Evolutionary conservation across 2,329 filamentous ascomycete species (phyloP).

Genomic region (Leptoxyphium fumago): DNA sequence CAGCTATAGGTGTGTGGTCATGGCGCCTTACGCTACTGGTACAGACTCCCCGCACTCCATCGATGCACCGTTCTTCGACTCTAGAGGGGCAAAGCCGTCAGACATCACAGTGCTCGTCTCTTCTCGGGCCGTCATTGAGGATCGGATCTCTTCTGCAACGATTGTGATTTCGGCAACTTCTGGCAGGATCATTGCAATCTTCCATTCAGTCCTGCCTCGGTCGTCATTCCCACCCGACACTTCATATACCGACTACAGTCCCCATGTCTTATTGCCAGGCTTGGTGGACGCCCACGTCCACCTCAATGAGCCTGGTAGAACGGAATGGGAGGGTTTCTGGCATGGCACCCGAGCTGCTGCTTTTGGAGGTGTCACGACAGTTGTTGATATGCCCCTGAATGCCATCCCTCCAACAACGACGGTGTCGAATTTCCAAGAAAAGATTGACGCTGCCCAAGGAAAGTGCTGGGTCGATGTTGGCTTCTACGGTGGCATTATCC

Average conservation of each 20-base stretch:
- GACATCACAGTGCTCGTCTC: conserved; percentile 65
- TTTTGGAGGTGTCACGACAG: conserved; percentile 89
- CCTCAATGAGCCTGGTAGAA: conserved; percentile 89
- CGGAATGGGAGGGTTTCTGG: conserved; percentile 97
- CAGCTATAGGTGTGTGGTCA: conserved; percentile 1
- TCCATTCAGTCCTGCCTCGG: conserved; percentile 58
- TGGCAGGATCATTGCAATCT: conserved; percentile 71
- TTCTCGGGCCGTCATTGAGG: conserved; percentile 65
- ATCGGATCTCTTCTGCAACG: conserved; percentile 65
- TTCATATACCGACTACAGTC: conserved; percentile 70
- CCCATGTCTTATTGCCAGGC: conserved; percentile 72
- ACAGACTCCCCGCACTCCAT: conserved; percentile 11
- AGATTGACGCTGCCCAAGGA: conserved; percentile 66
- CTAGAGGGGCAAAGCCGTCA: conserved; percentile 3
- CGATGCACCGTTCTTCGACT: background rate
- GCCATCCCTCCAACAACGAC: conserved; percentile 94
- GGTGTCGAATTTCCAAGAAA: conserved; percentile 64
- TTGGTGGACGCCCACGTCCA: conserved; percentile 96
- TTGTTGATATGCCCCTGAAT: conserved; percentile 95
- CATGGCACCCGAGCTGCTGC: conserved; percentile 88
- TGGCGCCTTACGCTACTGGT: conserved; percentile 18
- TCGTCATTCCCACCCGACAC: conserved; percentile 58
- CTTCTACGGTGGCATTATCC: conserved; percentile 90
- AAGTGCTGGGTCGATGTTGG: conserved; percentile 99
- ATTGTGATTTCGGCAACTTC: conserved; percentile 62